Evolutionary conservation across 192 early-diverging fungal species (phyloP), one percentile per base, ranked within the genome.

Genomic region (Coemansia sp.): DNA sequence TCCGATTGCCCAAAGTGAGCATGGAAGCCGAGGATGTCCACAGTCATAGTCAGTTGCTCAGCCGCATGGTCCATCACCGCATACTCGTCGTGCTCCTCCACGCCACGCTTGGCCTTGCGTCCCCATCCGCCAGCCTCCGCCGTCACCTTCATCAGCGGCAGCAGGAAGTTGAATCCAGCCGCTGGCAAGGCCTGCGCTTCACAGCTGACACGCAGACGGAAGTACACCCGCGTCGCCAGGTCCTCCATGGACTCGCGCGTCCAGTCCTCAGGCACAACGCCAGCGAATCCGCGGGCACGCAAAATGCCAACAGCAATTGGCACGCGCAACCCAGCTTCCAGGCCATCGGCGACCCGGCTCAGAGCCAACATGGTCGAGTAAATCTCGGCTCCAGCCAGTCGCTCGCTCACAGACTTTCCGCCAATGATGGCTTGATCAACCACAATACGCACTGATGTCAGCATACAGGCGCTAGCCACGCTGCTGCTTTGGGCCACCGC

Each of bases 21-120:
- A 68, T 92, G 90, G 79, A 86, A 88, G 2, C 76, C 72, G 28
- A 92, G 71, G 21, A 91, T 73, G 43, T 88, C 88, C 9, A 88
- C 79, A 12, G 84, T 83, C 72, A 91, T 85, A 33, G 82, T 77
- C 48, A 92, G 83, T 68, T 92, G 90, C 60, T 91, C 90, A 18
- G 75, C 65, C 2, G 76, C 66, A 36, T 62, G 66, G 61, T 83
- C 73, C 59, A 74, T 53, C 48, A 68, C 72, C 25, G 81, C 81
- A 20, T 83, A 83, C 62, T 83, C 81, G 66, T 75, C 76, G 43
- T 77, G 68, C 61, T 73, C 70, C 47, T 77, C 75, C 47, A 64
- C 62, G 20, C 59, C 72, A 16, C 58, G 57, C 45, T 64, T 57
- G 28, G 64, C 60, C 11, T 56, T 47, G 43, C 68, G 76, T 21